Base-by-base conservation (phyloP, 495 filamentous ascomycete genomes). In the Xylaria bambusicola region DNA sequence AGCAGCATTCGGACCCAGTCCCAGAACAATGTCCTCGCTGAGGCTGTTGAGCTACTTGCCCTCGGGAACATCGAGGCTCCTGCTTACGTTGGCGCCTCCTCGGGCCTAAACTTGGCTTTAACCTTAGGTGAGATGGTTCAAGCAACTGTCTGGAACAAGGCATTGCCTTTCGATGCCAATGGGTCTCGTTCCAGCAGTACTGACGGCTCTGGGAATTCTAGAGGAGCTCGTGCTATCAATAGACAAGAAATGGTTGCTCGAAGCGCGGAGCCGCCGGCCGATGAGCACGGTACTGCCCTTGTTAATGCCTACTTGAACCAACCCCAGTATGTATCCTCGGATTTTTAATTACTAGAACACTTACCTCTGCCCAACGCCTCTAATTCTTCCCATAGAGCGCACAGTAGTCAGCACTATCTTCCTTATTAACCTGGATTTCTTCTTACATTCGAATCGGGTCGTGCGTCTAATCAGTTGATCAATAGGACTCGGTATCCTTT, bases 61-160 rank as follows among this genome's bases (percentile, higher is more conserved):
- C 67, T 83, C 24, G 80, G 74, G 15, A 61, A 55, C 17, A 49
- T 61, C 6, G 79, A 81, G 56, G 76, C 79, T 6, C 77, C 77
- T 15, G 77, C 77, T 31, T 83, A 83, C 60, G 75, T 83, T n/a
- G 78, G 79, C 40, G 76, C 79, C 21, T 80, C 79, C 56, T 82
- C 78, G 6, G 80, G 80, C 12, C 70, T 83, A 24, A 74, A 78
- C 13, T 60, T 83, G 36, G 79, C 78, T 18, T 71, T 75, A 4
- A 76, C 80, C 52, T 58, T 83, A 18, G 78, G 80, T 13, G 78
- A 83, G 53, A 82, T 83, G 78, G 80, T 81, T 20, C 78, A 81
- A 54, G 74, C 76, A 1, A 82, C 78, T 20, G 77, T 82, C 8
- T 82, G 77, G 77, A 80, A 80, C 52, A 79, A 82, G 56, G 73